Base-by-base conservation (phyloP, 208 protist genomes). In the Acanthamoeba triangularis region DNA sequence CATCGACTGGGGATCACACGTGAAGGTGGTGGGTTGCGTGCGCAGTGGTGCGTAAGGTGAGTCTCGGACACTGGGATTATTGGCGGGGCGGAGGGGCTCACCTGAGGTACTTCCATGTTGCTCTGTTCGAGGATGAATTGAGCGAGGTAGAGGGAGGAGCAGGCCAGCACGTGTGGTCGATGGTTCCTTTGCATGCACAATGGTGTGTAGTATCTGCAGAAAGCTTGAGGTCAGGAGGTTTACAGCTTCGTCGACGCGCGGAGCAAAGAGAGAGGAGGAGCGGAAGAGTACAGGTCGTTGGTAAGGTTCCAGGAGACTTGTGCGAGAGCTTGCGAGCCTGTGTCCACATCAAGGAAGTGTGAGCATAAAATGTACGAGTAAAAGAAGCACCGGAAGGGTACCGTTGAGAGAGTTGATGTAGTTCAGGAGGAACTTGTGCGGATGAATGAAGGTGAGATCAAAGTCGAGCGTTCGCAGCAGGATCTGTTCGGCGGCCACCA, bases 401-500 rank as follows among this genome's bases (percentile, higher is more conserved):
- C 87, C 87, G 16, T 93, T 93, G 35, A 93, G n/a, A 20, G 87
- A 93, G 56, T 76, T 93, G 54, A 94, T 1, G 69, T 94, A 94
- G 91, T 94, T 94, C 30, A 94, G 37, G 18, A 94, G 91, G 74
- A 85, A 94, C 41, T 94, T 94, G 91, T 94, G 72, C n/a, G 91
- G 91, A 63, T 94, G 91, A 11, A 63, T 49, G 25, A 94, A 56
- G 1, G 65, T 61, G 41, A 94, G 69, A 7, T 94, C 91, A 63
- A 94, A 94, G 54, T 78, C 54, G 16, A 94, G 72, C 20, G 69
- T 67, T 16, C 91, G 91, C 63, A 94, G 44, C 16, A 94, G 72
- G 30, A 94, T n/a, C 72, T 94, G 91, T n/a, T 94, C 91, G 44
- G 52, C 49, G 3, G 91, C 91, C 23, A 94, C 91, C 18, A 94